Percentiles rank a stretch among this genome's conserved stretches.
phyloP scores from a whole-genome alignment of 208 protist species.

The Crithidia expoeki region DNA sequence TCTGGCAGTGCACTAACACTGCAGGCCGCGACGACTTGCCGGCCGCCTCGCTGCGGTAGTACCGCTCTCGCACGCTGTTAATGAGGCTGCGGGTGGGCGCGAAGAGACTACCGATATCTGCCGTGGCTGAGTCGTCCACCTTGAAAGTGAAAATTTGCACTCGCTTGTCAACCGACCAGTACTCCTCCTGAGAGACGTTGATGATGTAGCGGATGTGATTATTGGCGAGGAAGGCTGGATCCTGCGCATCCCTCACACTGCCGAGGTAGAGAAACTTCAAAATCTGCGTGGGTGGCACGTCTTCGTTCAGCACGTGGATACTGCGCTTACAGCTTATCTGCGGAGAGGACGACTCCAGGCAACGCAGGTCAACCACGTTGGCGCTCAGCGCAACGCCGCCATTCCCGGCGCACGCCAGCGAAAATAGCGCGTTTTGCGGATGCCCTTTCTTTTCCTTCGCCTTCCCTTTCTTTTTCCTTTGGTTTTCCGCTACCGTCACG shows the following conservation, averaged over 20 bases:
- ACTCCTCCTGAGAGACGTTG: slow-evolving; percentile 87
- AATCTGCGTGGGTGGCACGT: slow-evolving; percentile 61
- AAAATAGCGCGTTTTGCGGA: slow-evolving; percentile 29
- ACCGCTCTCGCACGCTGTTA: slow-evolving; percentile 50
- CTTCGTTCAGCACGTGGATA: slow-evolving; percentile 7
- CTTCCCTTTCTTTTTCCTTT: slow-evolving; percentile 16
- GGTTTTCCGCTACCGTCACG: background rate
- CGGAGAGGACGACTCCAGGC: slow-evolving; percentile 11
- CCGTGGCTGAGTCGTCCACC: slow-evolving; percentile 63
- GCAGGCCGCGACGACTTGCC: slow-evolving; percentile 31
- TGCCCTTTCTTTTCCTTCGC: slow-evolving; percentile 20
- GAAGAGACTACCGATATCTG: slow-evolving; percentile 72
- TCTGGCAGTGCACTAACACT: slow-evolving; percentile 87
- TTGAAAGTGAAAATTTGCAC: slow-evolving; percentile 73
- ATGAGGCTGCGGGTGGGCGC: slow-evolving; percentile 54
- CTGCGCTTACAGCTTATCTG: slow-evolving; percentile 1
- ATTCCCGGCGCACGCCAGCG: slow-evolving; percentile 15
- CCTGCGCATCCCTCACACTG: slow-evolving; percentile 71
- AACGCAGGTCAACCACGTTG: slow-evolving; percentile 36
- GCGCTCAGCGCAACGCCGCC: slow-evolving; percentile 1
- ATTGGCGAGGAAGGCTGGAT: slow-evolving; percentile 63
- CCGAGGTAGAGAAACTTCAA: slow-evolving; percentile 85
- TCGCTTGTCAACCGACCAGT: slow-evolving; percentile 74
- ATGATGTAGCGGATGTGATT: slow-evolving; percentile 80
- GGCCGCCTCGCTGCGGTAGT: slow-evolving; percentile 40